Evolutionary conservation across 2,329 filamentous ascomycete genomes (phyloP).

Genomic region (Xylariaceae sp.): DNA sequence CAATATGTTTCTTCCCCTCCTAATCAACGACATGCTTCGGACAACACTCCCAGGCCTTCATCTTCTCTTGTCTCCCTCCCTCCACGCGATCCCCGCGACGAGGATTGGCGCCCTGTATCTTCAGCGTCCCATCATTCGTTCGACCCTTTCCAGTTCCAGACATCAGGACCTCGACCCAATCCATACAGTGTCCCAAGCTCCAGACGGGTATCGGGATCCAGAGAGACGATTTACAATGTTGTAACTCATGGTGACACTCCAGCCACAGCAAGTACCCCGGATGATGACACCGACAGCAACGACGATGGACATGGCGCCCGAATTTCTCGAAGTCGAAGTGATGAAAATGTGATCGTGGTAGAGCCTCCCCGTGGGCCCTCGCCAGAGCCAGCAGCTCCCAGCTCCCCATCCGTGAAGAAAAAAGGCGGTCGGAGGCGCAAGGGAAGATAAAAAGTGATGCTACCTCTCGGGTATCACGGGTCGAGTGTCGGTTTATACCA

Average conservation of each 20-base stretch:
- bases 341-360: slow-evolving; percentile 39
- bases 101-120: slow-evolving; percentile 31
- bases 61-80: slow-evolving; percentile 29
- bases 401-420: slow-evolving; percentile 40
- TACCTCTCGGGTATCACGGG: too few species aligned
- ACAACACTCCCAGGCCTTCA: slow-evolving; percentile 34
- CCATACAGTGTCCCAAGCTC: slow-evolving; percentile 30
- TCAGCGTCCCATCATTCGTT: slow-evolving; percentile 26
- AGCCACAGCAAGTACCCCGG: slow-evolving; percentile 31
- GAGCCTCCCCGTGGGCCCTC: slow-evolving; percentile 29
- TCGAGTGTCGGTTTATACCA: too few species aligned
- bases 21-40: slow-evolving; percentile 42
- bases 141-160: slow-evolving; percentile 54
- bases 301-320: slow-evolving; percentile 19
- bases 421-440: slow-evolving; percentile 31
- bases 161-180: slow-evolving; percentile 39
- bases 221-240: slow-evolving; percentile 20
- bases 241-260: slow-evolving; percentile 22
- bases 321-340: slow-evolving; percentile 29
- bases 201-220: slow-evolving; percentile 38
- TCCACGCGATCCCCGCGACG: slow-evolving; percentile 25
- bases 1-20: slow-evolving; percentile 38
- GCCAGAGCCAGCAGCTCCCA: slow-evolving; percentile 38
- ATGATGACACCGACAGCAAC: slow-evolving; percentile 31
- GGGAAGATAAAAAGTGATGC: slow-evolving; percentile 28